Conservation (phyloP, 1,284 basidiomycete genomes). For the Sporisorium graminicola region DNA sequence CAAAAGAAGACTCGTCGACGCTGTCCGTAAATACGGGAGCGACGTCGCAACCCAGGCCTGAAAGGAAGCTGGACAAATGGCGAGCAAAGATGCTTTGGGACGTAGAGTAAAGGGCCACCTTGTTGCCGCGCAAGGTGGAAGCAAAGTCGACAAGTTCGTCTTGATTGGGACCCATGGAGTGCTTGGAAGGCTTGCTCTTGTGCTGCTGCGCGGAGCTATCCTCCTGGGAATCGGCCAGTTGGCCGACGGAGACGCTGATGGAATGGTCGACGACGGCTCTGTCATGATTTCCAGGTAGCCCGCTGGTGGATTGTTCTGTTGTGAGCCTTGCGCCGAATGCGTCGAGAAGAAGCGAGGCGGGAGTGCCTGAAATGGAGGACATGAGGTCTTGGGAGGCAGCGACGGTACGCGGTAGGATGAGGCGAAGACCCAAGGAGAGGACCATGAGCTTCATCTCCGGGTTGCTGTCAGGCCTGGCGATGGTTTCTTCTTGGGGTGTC, state of each 20-base stretch:
- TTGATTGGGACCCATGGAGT: conserved; percentile 19
- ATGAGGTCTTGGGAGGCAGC: conserved; percentile 12
- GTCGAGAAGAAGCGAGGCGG: conserved; percentile 32
- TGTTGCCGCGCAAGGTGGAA: conserved; percentile 27
- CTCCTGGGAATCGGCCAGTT: conserved; percentile 15
- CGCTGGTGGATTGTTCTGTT: conserved; percentile 21
- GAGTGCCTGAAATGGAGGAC: conserved; percentile 23
- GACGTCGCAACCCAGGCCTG: conserved; percentile 39
- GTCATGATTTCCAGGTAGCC: conserved; percentile 6
- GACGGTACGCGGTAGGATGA: conserved; percentile 19
- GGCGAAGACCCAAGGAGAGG: conserved; percentile 30
- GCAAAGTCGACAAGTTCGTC: conserved; percentile 40
- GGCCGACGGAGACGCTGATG: conserved; percentile 32
- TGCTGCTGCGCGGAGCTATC: background rate
- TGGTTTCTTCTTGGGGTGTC: conserved; percentile 24
- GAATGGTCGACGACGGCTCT: conserved; percentile 31
- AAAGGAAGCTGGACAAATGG: conserved; percentile 30
- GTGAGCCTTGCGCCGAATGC: conserved; percentile 32
- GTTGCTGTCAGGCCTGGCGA: conserved; percentile 1
- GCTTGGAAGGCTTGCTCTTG: background rate
- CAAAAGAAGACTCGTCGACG: conserved; percentile 21
- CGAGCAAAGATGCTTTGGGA: conserved; percentile 40
- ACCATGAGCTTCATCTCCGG: conserved; percentile 39
- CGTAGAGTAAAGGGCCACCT: conserved; percentile 49
- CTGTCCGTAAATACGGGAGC: conserved; percentile 38